Base-by-base conservation (phyloP, 2,329 filamentous ascomycete species). In the Microascus cirrosus region DNA sequence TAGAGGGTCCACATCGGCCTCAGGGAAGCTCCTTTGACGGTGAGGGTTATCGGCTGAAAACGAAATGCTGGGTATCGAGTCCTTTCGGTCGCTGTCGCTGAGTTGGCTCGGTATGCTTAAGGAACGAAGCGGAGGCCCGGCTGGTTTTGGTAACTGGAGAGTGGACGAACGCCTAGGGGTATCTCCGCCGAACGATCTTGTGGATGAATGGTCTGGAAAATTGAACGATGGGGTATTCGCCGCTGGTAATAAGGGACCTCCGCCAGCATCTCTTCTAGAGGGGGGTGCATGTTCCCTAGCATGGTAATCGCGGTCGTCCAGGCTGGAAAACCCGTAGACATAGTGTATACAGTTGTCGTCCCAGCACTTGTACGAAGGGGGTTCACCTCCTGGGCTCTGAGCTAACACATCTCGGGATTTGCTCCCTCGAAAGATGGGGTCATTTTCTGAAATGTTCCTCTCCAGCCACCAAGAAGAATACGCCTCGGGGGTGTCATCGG, bases 301-400 rank as follows among this genome's bases (percentile, higher is more conserved):
- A 65, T 84, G 81, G 39, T 71, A 71, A 58, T 82, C 78, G 56
- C 79, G 74, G 60, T 82, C 79, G 56, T 77, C 70, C 42, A 70
- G 70, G 59, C 73, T 76, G 39, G 71, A 64, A 64, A 83, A 82
- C 34, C 81, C 81, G 62, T 83, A 84, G 42, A 83, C 76, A 66
- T 82, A 83, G 65, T 80, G 76, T 59, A 80, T 68, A 63, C 81
- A 84, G 58, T 71, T 71, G 56, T 82, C 76, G 61, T 82, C 71
- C 68, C 72, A 76, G 66, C 81, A 84, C 66, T 80, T 83, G 66
- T 77, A 77, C 12, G 77, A 77, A 15, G 56, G 32, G 53, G 52
- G 55, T 69, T 68, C 48, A 71, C 68, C 39, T 55, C 32, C 45
- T 18, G 53, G 53, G 45, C 48, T 55, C 48, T 52, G 55, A 7